phyloP scores from a whole-genome alignment of 148 eudicot genomes.

The Gaultheria prostrata region DNA sequence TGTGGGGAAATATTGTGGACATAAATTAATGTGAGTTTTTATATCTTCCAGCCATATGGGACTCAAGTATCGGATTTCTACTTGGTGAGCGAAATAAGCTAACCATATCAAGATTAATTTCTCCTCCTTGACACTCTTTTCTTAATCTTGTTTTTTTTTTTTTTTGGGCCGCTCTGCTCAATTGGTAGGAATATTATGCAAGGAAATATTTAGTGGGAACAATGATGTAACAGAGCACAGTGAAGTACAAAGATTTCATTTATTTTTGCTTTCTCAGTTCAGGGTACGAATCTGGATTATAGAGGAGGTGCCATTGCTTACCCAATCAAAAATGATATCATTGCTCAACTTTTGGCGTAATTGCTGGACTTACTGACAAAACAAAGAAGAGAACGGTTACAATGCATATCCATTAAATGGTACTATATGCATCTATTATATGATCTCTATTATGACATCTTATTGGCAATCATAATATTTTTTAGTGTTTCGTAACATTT shows the following conservation, averaged over 20 bases:
- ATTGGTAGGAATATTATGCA: not conserved
- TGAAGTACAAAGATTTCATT: too few relatives aligned
- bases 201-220: too few relatives aligned
- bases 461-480: too few relatives aligned
- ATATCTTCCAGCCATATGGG: not conserved
- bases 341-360: not conserved
- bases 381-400: too few relatives aligned
- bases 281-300: not conserved
- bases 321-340: not conserved
- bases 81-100: not conserved
- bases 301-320: not conserved
- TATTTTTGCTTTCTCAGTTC: too few relatives aligned
- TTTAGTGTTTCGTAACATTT: too few relatives aligned
- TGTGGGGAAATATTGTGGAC: not conserved
- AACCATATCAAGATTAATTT: not conserved
- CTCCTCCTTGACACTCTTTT: not conserved
- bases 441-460: too few relatives aligned
- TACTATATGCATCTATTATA: too few relatives aligned
- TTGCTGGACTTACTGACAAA: not conserved
- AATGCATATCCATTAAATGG: too few relatives aligned
- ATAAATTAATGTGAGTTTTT: not conserved
- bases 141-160: too few relatives aligned
- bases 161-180: not conserved
- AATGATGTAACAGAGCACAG: too few relatives aligned
- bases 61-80: not conserved